A percentile compares a stretch with the other conserved stretches of the same genome.
Conservation (phyloP, 345 rosid genomes). For the Salix koriyanagi region DNA sequence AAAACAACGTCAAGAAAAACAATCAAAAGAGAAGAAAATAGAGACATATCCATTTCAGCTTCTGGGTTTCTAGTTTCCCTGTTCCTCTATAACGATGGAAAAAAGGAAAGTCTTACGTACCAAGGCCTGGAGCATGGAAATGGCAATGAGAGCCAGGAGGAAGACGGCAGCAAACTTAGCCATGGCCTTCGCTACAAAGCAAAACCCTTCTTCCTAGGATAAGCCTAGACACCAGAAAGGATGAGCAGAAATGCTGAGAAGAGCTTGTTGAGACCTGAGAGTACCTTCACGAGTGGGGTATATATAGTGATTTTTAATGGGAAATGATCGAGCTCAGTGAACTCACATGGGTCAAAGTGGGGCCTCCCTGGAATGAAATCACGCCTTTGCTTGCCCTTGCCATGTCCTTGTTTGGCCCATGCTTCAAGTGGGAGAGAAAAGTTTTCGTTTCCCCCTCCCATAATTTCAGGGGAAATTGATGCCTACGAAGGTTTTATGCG, state of each 20-base stretch:
- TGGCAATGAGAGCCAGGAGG: constrained; percentile 56
- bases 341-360: background rate
- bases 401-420: background rate
- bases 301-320: constrained; percentile 25
- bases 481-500: too few species aligned
- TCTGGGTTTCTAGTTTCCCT: too few species aligned
- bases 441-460: too few species aligned
- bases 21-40: background rate
- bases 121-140: constrained; percentile 60
- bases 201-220: constrained; percentile 15
- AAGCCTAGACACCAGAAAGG: background rate
- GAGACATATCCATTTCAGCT: background rate
- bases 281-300: constrained; percentile 11
- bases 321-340: background rate
- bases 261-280: constrained; percentile 10
- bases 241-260: background rate
- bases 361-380: background rate
- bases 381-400: background rate
- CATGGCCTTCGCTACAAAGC: constrained; percentile 28
- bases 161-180: constrained; percentile 47
- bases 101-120: constrained; percentile 22
- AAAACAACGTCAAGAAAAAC: background rate
- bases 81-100: background rate
- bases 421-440: too few species aligned
- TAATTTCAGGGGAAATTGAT: too few species aligned